Evolutionary conservation across 768 basidiomycete genomes (phyloP).

Genomic region (Pleurotus tuoliensis): DNA sequence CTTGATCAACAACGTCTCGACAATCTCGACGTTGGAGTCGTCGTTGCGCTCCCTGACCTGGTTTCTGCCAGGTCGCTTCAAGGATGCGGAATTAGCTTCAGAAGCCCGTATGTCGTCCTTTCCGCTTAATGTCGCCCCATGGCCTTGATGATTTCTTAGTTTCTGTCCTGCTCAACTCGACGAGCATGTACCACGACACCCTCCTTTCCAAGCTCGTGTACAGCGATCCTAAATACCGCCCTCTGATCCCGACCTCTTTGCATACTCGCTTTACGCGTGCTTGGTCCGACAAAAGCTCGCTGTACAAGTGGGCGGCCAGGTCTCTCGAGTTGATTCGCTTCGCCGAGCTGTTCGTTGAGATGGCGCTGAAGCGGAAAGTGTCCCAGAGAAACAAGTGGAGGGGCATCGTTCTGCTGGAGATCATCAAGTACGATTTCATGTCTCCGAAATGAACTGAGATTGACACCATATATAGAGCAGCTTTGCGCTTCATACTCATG

Average conservation of each 20-base stretch:
- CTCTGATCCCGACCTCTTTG: conserved; percentile 68
- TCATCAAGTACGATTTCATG: conserved; percentile 67
- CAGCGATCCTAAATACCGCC: conserved; percentile 63
- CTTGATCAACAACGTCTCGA: conserved; percentile 78
- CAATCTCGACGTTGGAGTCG: conserved; percentile 86
- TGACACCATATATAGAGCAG: conserved; percentile 44
- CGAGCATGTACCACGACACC: conserved; percentile 94
- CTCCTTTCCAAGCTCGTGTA: conserved; percentile 68
- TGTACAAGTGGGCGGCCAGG: conserved; percentile 80
- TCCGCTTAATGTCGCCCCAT: conserved; percentile 10
- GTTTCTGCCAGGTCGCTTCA: conserved; percentile 95
- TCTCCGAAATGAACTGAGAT: conserved; percentile 6
- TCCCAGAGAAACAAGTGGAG: conserved; percentile 69
- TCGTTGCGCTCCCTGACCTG: conserved; percentile 87
- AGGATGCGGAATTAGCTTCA: conserved; percentile 93
- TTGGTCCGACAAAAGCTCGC: conserved; percentile 66
- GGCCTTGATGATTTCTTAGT: conserved; percentile 44
- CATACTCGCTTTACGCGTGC: conserved; percentile 90
- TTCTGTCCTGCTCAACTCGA: conserved; percentile 79
- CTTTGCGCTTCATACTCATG: conserved; percentile 71
- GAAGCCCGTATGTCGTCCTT: conserved; percentile 65
- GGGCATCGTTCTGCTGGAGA: conserved; percentile 71
- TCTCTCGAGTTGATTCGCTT: conserved; percentile 74
- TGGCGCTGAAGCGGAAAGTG: conserved; percentile 73
- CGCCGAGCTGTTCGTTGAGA: conserved; percentile 84